These are phyloP conservation scores for Schoenoplectus triqueter DNA, from an alignment of 202 grass and related monocot genomes.

Conservation along the genomic window DNA sequence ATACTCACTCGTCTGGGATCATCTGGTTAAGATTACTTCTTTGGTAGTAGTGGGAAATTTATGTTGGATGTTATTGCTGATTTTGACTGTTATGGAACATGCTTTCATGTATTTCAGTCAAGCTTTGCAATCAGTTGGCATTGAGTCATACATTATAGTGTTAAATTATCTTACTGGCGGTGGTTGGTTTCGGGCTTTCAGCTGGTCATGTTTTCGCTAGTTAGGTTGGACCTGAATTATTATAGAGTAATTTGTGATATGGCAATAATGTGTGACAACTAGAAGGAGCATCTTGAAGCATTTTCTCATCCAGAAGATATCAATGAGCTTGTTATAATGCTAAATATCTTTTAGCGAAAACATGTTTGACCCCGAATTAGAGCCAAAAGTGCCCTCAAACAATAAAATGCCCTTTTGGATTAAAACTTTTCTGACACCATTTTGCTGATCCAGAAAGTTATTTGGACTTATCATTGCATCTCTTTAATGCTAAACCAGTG, in stretches of 20 bases:
- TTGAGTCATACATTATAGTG: background rate
- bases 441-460: background rate
- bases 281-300: background rate
- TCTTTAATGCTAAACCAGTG: background rate
- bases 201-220: background rate
- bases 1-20: background rate
- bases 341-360: background rate
- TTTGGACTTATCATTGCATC: constrained; percentile 12
- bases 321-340: background rate
- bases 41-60: background rate
- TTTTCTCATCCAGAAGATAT: constrained; percentile 16
- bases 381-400: too few relatives aligned
- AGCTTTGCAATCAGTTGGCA: background rate
- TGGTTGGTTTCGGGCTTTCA: background rate
- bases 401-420: background rate
- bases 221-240: background rate
- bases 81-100: constrained; percentile 7
- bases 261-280: background rate
- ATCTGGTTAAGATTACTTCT: background rate
- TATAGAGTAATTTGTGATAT: background rate
- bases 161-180: background rate
- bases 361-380: background rate
- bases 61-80: background rate
- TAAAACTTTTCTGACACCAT: background rate
- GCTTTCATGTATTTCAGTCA: constrained; percentile 2